Evolutionary conservation across 345 rosid species (phyloP), one percentile per base, ranked within the genome.

Genomic region (Punica granatum): DNA sequence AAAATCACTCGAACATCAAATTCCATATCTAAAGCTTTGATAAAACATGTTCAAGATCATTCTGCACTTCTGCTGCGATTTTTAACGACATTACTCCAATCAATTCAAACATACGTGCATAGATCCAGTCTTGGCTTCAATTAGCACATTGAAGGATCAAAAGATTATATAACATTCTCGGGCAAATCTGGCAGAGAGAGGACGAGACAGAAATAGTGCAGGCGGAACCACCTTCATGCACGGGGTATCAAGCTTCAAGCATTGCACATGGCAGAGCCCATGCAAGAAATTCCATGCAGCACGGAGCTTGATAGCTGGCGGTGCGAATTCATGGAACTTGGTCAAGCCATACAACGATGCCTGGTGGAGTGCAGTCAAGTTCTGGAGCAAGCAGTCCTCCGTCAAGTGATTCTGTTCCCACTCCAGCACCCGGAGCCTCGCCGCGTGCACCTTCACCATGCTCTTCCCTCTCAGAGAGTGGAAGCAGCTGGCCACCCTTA

Each of bases 371-470:
- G 75, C 77, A 25, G 68, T 74, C 36, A 86, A 67, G 64, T 84
- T 87, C 58, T 84, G 77, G 48, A 85, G 26, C 13, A 65, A 78
- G 71, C 81, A 75, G 13, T 61, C 74, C 23, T 72, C 65, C 0
- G 82, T 80, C 36, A 82, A 61, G 7, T 82, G 74, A 60, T 90
- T 88, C 61, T 65, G 74, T 46, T 82, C 83, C 97, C 98, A 92
- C 0, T 63, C 26, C 16, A 92, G 54, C 42, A 26, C 39, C 31
- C 68, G 73, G 10, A 90, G 82, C 30, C 74, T 71, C 1, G 86
- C 83, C 1, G 88, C 86, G 49, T 76, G 69, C n/a, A 92, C 73
- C 75, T 79, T 84, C 63, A 85, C 78, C 83, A 80, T 73, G 69
- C 80, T 85, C 61, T 66, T 68, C 35, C 78, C 82, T 28, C 67